Percentiles rank a stretch among this genome's conserved stretches.
Evolutionary conservation across 2,329 filamentous ascomycete genomes (phyloP).

Genomic region (Fusarium succisae): DNA sequence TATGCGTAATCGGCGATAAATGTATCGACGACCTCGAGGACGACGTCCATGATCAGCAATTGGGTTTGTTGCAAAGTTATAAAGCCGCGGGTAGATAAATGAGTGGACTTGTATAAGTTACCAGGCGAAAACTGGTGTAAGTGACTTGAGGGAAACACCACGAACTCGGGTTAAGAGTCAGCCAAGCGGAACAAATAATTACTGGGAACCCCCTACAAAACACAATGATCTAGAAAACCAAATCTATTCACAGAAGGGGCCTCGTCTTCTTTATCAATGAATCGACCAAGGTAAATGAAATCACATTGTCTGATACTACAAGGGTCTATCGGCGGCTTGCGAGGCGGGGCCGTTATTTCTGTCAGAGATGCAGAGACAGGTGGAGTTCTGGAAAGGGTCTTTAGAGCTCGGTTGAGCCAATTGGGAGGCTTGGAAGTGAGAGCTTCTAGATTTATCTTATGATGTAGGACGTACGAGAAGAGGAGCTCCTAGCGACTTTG

Average conservation of each 20-base stretch:
- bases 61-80: not conserved
- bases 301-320: constrained; percentile 30
- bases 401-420: constrained; percentile 25
- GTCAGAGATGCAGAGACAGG: constrained; percentile 20
- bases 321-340: constrained; percentile 33
- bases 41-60: constrained; percentile 80
- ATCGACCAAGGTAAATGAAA: constrained; percentile 5
- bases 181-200: not conserved
- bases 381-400: constrained; percentile 15
- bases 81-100: not conserved
- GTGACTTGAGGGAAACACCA: not conserved
- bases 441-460: constrained; percentile 16
- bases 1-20: constrained; percentile 84
- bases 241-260: not conserved
- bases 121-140: constrained; percentile 9
- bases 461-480: constrained; percentile 28
- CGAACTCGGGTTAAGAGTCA: not conserved
- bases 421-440: constrained; percentile 1
- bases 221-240: not conserved
- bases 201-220: not conserved
- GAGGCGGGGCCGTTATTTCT: constrained; percentile 30
- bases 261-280: constrained; percentile 29
- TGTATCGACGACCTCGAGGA: constrained; percentile 86
- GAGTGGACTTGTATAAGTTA: not conserved
- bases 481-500: not conserved